phyloP scores from a whole-genome alignment of 495 filamentous ascomycete species.

The Penicillium crystallinum region DNA sequence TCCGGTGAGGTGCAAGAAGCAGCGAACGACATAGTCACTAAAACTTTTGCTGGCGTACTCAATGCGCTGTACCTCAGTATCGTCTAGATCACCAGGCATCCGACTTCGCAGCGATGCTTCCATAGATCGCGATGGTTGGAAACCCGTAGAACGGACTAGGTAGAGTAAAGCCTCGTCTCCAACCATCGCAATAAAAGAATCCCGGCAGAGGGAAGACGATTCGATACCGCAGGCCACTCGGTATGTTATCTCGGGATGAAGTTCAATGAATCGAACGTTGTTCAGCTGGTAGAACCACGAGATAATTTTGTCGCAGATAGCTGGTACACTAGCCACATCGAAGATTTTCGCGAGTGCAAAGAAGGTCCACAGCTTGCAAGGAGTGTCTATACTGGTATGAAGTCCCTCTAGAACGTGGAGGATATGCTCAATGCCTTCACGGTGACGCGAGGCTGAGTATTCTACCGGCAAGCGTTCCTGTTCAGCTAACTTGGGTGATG shows the following conservation, averaged over 20 bases:
- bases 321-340: slow-evolving; percentile 38
- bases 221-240: slow-evolving; percentile 42
- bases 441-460: slow-evolving; percentile 57
- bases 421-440: slow-evolving; percentile 54
- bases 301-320: slow-evolving; percentile 34
- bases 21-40: slow-evolving; percentile 27
- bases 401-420: slow-evolving; percentile 48
- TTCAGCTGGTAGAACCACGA: slow-evolving; percentile 42
- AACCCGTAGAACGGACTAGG: slow-evolving; percentile 11
- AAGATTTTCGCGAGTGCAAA: slow-evolving; percentile 55
- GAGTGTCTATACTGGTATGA: slow-evolving; percentile 53
- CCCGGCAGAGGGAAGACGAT: slow-evolving; percentile 31
- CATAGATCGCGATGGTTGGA: slow-evolving; percentile 14
- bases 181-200: slow-evolving; percentile 46
- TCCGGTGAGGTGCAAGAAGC: slow-evolving; percentile 32
- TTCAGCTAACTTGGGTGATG: not conserved
- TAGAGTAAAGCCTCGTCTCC: slow-evolving; percentile 42
- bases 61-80: slow-evolving; percentile 42
- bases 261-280: slow-evolving; percentile 43
- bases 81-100: slow-evolving; percentile 32
- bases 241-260: slow-evolving; percentile 43
- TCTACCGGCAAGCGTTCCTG: slow-evolving; percentile 34
- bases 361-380: slow-evolving; percentile 59
- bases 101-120: slow-evolving; percentile 15
- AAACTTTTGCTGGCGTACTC: slow-evolving; percentile 49